Evolutionary conservation across 2,329 filamentous ascomycete species (phyloP).

Genomic region (Xylariaceae sp.): DNA sequence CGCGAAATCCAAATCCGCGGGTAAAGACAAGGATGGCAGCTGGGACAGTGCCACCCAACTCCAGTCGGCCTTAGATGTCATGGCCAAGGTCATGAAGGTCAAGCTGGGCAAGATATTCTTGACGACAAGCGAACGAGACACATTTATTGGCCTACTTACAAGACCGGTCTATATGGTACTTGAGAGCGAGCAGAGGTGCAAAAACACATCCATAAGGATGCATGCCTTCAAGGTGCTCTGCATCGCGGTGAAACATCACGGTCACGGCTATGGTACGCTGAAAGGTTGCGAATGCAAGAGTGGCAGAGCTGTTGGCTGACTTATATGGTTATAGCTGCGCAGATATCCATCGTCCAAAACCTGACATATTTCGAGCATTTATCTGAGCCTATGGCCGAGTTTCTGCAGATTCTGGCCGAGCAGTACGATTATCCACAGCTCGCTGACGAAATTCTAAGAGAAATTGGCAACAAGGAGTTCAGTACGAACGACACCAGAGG

Average conservation of each 20-base stretch:
- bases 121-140: slow-evolving; percentile 93
- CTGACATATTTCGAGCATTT: slow-evolving; percentile 97
- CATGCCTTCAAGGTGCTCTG: slow-evolving; percentile 96
- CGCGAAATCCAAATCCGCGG: slow-evolving; percentile 67
- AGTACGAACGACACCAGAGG: slow-evolving; percentile 94
- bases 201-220: slow-evolving; percentile 86
- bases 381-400: slow-evolving; percentile 98
- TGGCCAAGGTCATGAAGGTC: slow-evolving; percentile 93
- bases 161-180: slow-evolving; percentile 89
- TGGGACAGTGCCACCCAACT: slow-evolving; percentile 92
- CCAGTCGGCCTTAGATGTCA: slow-evolving; percentile 82
- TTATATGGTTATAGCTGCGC: slow-evolving; percentile 60
- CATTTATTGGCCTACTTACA: slow-evolving; percentile 87
- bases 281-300: neutral
- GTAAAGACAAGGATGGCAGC: slow-evolving; percentile 60
- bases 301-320: neutral
- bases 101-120: slow-evolving; percentile 91
- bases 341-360: slow-evolving; percentile 97
- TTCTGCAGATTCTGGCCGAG: slow-evolving; percentile 89
- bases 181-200: slow-evolving; percentile 89
- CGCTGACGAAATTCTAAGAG: slow-evolving; percentile 86
- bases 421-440: slow-evolving; percentile 98
- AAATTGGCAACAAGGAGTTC: slow-evolving; percentile 96
- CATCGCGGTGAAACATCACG: slow-evolving; percentile 95
- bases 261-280: slow-evolving; percentile 81